Evolutionary conservation across 2,329 filamentous ascomycete genomes (phyloP).

Genomic region (Colletotrichum theobromicola): DNA sequence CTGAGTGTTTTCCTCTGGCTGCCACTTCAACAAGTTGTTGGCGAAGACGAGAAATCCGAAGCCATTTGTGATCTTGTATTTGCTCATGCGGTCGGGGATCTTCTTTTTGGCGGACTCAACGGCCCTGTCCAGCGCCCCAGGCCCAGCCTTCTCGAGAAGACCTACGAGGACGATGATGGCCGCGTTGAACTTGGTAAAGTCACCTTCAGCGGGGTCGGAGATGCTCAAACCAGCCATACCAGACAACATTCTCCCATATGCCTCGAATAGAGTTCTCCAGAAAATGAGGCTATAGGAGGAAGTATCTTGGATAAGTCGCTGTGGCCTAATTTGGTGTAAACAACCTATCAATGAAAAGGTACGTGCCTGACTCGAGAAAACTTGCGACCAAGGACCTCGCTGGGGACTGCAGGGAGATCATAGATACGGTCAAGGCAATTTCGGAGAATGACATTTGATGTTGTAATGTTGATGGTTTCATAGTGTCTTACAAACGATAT

Average conservation of each 20-base stretch:
- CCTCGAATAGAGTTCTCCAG: background rate
- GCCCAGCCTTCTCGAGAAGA: background rate
- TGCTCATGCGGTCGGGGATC: background rate
- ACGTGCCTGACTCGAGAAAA: background rate
- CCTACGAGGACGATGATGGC: background rate
- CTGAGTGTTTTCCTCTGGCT: slow-evolving; percentile 36
- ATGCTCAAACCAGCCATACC: background rate
- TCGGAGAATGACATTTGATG: background rate
- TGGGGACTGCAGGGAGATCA: background rate
- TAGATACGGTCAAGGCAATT: background rate
- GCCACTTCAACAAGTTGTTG: slow-evolving; percentile 39
- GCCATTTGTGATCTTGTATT: background rate
- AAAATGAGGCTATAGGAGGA: background rate
- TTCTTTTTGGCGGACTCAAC: background rate
- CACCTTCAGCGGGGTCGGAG: accelerated
- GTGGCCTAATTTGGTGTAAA: background rate
- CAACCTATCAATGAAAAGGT: background rate
- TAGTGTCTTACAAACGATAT: background rate
- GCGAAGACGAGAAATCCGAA: slow-evolving; percentile 28
- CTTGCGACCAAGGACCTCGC: background rate
- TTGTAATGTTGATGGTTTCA: background rate
- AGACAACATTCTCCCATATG: background rate
- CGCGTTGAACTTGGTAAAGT: background rate
- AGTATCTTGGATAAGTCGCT: background rate
- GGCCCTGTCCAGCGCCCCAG: background rate